phyloP scores from a whole-genome alignment of 2,329 filamentous ascomycete genomes.

The Talaromyces amestolkiae region DNA sequence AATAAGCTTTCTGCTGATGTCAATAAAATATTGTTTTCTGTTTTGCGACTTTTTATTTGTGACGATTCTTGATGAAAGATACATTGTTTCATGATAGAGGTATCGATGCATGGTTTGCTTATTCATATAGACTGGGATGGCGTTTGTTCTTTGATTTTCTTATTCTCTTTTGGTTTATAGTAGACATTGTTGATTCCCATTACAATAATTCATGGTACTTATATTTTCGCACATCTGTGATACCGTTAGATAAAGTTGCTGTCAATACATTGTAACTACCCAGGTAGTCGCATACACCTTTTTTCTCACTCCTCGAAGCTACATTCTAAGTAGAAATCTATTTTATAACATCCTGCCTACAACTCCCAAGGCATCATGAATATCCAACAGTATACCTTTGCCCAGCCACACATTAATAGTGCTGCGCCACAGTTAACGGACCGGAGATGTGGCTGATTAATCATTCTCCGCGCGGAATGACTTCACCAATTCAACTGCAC shows the following conservation, averaged over 20 bases:
- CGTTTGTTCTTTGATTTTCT: slow-evolving; percentile 12
- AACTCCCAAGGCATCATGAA: no score
- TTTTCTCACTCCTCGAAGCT: neutral
- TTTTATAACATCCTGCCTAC: no score
- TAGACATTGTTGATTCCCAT: neutral
- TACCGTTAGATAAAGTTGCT: neutral
- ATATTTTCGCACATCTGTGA: neutral
- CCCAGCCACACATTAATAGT: neutral
- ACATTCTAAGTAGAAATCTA: no score
- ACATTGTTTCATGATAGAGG: slow-evolving; percentile 13
- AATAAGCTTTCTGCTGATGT: slow-evolving; percentile 10
- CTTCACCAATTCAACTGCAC: neutral
- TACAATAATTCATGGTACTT: neutral
- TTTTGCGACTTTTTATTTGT: slow-evolving; percentile 2
- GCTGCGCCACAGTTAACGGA: neutral
- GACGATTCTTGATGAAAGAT: slow-evolving; percentile 11
- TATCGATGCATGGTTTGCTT: slow-evolving; percentile 14
- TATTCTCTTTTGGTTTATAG: neutral
- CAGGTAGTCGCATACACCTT: neutral
- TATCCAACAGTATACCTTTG: no score
- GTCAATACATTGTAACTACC: neutral
- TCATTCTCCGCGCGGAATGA: neutral
- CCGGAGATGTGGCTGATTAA: slow-evolving; percentile 5
- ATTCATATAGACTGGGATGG: slow-evolving; percentile 17
- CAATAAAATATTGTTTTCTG: neutral